These are phyloP conservation scores for Tulasnella calospora DNA, from an alignment of 768 basidiomycete species.

Conservation along the genomic window DNA sequence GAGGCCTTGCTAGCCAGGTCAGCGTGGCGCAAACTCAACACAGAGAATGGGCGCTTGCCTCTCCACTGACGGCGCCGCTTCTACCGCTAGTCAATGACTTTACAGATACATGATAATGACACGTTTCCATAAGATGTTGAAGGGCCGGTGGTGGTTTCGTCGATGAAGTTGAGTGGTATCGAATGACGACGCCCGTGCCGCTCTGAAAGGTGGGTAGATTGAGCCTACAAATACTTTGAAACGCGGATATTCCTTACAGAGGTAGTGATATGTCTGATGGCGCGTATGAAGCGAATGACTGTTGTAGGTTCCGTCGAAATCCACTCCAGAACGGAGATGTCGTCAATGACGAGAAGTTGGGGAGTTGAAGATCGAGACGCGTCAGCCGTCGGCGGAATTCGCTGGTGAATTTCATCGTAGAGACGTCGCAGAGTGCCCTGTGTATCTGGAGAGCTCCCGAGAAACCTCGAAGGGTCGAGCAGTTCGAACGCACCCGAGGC, in stretches of 20 bases:
- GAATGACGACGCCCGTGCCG: not conserved
- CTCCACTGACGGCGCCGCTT: slow-evolving; percentile 14
- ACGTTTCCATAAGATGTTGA: slow-evolving; percentile 3
- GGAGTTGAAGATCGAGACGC: not conserved
- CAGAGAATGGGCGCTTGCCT: not conserved
- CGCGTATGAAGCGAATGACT: not conserved
- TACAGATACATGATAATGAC: not conserved
- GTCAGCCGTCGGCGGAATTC: not conserved
- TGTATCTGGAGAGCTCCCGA: not conserved
- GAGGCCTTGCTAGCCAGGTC: not conserved
- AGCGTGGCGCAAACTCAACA: not conserved
- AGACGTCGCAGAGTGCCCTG: not conserved
- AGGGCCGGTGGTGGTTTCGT: not conserved
- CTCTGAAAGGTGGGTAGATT: not conserved
- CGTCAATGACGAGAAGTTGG: not conserved
- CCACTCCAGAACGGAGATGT: not conserved
- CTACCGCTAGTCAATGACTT: not conserved
- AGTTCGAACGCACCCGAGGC: not conserved
- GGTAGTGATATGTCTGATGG: not conserved
- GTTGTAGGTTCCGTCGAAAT: not conserved
- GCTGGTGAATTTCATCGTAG: not conserved
- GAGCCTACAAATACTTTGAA: not conserved
- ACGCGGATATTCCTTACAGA: not conserved
- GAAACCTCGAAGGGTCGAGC: not conserved
- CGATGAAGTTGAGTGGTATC: not conserved